A percentile compares a stretch with the other conserved stretches of the same genome.
These are phyloP conservation scores for Colletotrichum nymphaeae DNA, from an alignment of 2,329 filamentous ascomycete genomes.

Conservation along the genomic window DNA sequence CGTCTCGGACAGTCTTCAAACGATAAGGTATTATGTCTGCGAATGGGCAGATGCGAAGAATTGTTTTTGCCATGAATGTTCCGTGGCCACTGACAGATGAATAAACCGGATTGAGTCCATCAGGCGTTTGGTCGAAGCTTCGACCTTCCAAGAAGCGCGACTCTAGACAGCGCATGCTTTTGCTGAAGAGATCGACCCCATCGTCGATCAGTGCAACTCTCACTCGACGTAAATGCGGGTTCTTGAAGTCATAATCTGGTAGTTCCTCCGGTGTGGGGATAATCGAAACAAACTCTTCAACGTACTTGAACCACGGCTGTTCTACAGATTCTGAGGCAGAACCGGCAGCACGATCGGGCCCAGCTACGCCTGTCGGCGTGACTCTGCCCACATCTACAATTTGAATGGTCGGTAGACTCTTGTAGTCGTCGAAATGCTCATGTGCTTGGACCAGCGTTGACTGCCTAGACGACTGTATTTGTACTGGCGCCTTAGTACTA, in stretches of 20 bases:
- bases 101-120: slow-evolving; percentile 40
- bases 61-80: slow-evolving; percentile 43
- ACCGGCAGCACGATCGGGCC: neutral
- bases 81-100: slow-evolving; percentile 42
- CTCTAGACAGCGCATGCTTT: slow-evolving; percentile 33
- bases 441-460: neutral
- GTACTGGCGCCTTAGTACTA: neutral
- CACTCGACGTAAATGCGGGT: slow-evolving; percentile 21
- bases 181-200: slow-evolving; percentile 45
- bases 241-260: neutral
- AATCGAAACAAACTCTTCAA: neutral
- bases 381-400: neutral
- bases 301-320: neutral
- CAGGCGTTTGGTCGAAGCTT: slow-evolving; percentile 39
- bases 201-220: slow-evolving; percentile 52
- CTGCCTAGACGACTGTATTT: neutral
- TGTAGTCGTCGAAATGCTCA: neutral
- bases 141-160: slow-evolving; percentile 41
- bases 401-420: neutral
- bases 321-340: neutral
- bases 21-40: slow-evolving; percentile 40
- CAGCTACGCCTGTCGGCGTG: neutral
- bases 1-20: slow-evolving; percentile 33
- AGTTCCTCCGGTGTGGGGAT: neutral
- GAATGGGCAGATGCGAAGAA: slow-evolving; percentile 40